Conservation (phyloP, 2,329 filamentous ascomycete genomes). For the Sclerotinia glacialis region DNA sequence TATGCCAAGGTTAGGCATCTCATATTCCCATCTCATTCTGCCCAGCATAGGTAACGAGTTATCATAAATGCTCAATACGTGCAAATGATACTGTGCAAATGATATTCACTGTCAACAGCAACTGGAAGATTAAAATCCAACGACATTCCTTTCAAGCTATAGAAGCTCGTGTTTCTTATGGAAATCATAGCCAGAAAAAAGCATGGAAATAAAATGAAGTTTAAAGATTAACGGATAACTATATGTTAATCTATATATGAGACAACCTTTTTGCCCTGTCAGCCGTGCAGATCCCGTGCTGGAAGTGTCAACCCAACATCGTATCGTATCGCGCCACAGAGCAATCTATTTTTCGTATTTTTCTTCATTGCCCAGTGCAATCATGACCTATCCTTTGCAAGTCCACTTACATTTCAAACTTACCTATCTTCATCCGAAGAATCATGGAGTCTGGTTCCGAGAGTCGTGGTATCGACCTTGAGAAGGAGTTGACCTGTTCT, state of each 20-base stretch:
- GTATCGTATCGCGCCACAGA: constrained; percentile 19
- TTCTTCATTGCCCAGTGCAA: constrained; percentile 21
- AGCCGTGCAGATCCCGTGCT: constrained; percentile 12
- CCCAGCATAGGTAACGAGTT: no score
- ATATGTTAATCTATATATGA: no score
- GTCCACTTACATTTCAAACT: constrained; percentile 11
- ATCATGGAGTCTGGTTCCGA: constrained; percentile 47
- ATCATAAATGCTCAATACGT: not conserved
- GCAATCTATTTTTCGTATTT: constrained; percentile 16
- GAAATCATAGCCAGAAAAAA: no score
- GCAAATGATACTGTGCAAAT: no score
- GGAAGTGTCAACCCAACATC: constrained; percentile 1
- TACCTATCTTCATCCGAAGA: constrained; percentile 29
- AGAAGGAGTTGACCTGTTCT: constrained; percentile 93
- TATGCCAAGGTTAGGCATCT: not conserved
- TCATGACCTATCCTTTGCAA: constrained; percentile 22
- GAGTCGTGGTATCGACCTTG: constrained; percentile 64
- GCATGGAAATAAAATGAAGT: not conserved
- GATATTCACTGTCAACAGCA: not conserved
- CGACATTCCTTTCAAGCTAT: not conserved
- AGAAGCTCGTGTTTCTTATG: no score
- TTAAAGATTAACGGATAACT: not conserved
- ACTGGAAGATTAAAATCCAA: not conserved
- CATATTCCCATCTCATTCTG: not conserved
- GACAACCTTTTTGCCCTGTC: not conserved